Evolutionary conservation across 2,329 filamentous ascomycete species (phyloP), one percentile per base, ranked within the genome.

Genomic region (Neopestalotiopsis sp.): DNA sequence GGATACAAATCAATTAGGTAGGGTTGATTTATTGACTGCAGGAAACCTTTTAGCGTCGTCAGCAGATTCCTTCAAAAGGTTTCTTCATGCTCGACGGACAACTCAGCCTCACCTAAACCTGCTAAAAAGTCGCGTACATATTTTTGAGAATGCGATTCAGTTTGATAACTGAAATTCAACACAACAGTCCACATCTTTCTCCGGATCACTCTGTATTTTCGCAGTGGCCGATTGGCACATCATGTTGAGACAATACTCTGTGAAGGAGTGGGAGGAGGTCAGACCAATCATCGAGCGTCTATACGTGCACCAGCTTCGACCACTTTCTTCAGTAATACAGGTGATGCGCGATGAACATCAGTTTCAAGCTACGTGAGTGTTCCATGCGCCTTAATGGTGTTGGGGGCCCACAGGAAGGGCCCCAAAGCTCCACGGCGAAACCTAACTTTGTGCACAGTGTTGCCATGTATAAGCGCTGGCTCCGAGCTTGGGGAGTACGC

Each of bases 211-310:
- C 9, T 42, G 40, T 42, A 42, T 42, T 42, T 9, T 4, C 40
- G 14, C 40, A 42, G 2, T 42, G 40, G 40, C 40, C 40, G 40
- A 42, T 42, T 4, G 40, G 14, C 40, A 9, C 40, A 42, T 17
- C 28, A 58, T 58, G 52, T 30, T 9, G 9, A 20, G 52, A 58
- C 52, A 20, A n/a, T 30, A 58, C 52, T 58, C 52, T 30, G 52
- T 3, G n/a, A 2, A 58, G 52, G 52, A 58, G 52, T 58, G 52
- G 52, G n/a, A 58, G 52, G 52, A 20, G 52, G 28, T 58, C n/a
- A 58, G 52, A 58, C 52, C 52, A 58, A 58, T 58, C 28, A 58
- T 58, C n/a, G 52, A 58, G 52, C 52, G 52, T 20, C 52, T 58
- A 9, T 58, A 58, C 28, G n/a, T 58, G n/a, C 52, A 30, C n/a